phyloP scores from a whole-genome alignment of 73 alveolate species.

The Paramecium sexaurelia region DNA sequence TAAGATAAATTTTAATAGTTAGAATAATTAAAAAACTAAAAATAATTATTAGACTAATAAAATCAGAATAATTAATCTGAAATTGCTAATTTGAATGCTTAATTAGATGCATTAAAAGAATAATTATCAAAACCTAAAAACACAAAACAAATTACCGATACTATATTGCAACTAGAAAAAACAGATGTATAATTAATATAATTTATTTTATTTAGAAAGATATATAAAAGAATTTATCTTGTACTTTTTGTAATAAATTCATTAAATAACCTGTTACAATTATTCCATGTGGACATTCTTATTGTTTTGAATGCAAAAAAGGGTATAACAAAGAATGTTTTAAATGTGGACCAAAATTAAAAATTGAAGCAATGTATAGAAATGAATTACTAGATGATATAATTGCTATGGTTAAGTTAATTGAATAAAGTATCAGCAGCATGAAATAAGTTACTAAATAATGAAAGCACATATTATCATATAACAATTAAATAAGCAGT shows the following conservation, averaged over 20 bases:
- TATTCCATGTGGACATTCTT: conserved; percentile 70
- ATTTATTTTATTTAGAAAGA: conserved; percentile 42
- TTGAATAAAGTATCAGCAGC: conserved; percentile 26
- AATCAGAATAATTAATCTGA: neutral
- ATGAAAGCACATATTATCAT: neutral
- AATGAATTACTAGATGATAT: conserved; percentile 70
- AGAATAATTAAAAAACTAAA: neutral
- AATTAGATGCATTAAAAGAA: neutral
- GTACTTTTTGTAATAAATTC: conserved; percentile 60
- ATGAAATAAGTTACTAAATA: conserved; percentile 42
- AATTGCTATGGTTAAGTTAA: conserved; percentile 55
- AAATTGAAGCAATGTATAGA: conserved; percentile 69
- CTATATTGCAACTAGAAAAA: conserved; percentile 11
- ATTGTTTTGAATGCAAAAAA: conserved; percentile 66
- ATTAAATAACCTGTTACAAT: conserved; percentile 64
- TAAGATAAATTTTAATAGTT: neutral
- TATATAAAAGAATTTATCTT: conserved; percentile 47
- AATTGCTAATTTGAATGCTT: neutral
- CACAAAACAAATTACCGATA: neutral
- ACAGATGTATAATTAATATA: neutral
- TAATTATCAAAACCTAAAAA: neutral
- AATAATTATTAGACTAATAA: neutral
- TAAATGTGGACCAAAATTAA: conserved; percentile 67
- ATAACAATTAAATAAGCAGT: neutral
- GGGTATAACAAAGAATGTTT: conserved; percentile 63